Conservation (phyloP, 2,329 filamentous ascomycete genomes). For the Thyridium curvatum region DNA sequence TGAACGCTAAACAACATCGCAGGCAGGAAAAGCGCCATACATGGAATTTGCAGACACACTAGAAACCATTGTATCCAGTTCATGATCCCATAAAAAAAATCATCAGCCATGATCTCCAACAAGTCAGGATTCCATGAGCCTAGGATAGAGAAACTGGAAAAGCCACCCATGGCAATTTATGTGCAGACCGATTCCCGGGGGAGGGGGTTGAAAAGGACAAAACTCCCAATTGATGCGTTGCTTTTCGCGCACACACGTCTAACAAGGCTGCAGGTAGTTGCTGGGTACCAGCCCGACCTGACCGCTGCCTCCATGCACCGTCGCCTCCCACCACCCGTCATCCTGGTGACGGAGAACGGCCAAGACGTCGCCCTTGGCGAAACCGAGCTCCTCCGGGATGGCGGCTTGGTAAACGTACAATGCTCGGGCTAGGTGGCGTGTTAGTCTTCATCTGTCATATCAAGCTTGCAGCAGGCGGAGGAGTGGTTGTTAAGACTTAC, state of each 20-base stretch:
- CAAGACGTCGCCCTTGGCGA: slow-evolving; percentile 85
- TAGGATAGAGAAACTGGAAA: too few relatives aligned
- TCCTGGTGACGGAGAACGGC: slow-evolving; percentile 88
- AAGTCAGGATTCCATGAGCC: too few relatives aligned
- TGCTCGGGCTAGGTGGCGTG: slow-evolving; percentile 62
- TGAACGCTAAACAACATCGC: too few relatives aligned
- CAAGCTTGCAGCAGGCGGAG: slow-evolving; percentile 1
- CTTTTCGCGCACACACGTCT: slow-evolving; percentile 6
- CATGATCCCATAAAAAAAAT: too few relatives aligned
- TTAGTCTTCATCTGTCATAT: slow-evolving; percentile 11
- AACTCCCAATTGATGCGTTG: background rate
- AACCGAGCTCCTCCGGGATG: slow-evolving; percentile 90
- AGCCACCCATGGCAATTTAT: too few relatives aligned
- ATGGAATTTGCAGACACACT: too few relatives aligned
- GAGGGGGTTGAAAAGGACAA: background rate
- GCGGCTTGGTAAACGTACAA: slow-evolving; percentile 92
- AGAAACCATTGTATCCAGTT: too few relatives aligned
- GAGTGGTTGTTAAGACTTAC: slow-evolving; percentile 54
- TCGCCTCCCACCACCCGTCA: slow-evolving; percentile 99
- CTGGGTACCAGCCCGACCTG: slow-evolving; percentile 58
- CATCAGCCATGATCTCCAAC: too few relatives aligned
- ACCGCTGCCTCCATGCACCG: slow-evolving; percentile 66
- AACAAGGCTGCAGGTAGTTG: slow-evolving; percentile 58
- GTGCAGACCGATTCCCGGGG: background rate
- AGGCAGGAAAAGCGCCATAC: too few relatives aligned